These are phyloP conservation scores for Fermentozyma sake DNA, from an alignment of 1,139 yeast species.

Conservation along the genomic window DNA sequence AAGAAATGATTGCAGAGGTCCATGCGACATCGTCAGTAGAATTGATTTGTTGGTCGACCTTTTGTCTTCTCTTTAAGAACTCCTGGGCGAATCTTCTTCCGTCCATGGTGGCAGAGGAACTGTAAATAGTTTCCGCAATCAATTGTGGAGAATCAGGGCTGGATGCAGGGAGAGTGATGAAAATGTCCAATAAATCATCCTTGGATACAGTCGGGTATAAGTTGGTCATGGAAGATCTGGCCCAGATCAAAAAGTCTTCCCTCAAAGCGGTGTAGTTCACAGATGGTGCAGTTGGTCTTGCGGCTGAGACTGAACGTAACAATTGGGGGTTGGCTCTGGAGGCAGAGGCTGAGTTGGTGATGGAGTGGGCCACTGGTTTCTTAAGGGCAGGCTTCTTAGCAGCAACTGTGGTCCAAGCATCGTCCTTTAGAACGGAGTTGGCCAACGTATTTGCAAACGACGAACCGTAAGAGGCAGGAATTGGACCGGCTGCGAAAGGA, in stretches of 20 bases:
- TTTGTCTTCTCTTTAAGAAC: slow-evolving; percentile 71
- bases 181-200: slow-evolving; percentile 74
- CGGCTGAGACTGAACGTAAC: slow-evolving; percentile 44
- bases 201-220: slow-evolving; percentile 71
- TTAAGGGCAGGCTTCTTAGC: slow-evolving; percentile 20
- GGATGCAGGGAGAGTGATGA: slow-evolving; percentile 68
- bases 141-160: slow-evolving; percentile 73
- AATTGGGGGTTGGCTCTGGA: slow-evolving; percentile 37
- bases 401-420: slow-evolving; percentile 46
- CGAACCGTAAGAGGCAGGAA: slow-evolving; percentile 7
- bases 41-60: slow-evolving; percentile 58
- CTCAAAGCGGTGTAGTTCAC: slow-evolving; percentile 25
- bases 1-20: slow-evolving; percentile 56
- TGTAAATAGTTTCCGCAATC: slow-evolving; percentile 88
- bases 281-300: slow-evolving; percentile 22
- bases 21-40: slow-evolving; percentile 51
- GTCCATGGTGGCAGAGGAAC: slow-evolving; percentile 88
- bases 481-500: too few relatives aligned
- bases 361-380: slow-evolving; percentile 18
- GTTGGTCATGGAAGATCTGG: slow-evolving; percentile 67
- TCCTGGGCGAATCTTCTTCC: slow-evolving; percentile 93
- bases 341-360: slow-evolving; percentile 21
- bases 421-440: slow-evolving; percentile 24
- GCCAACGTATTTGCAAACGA: slow-evolving; percentile 21
- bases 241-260: slow-evolving; percentile 83